A percentile compares a stretch with the other conserved stretches of the same genome.
Conservation (phyloP, 2,329 filamentous ascomycete species). For the Microdochium paspali region DNA sequence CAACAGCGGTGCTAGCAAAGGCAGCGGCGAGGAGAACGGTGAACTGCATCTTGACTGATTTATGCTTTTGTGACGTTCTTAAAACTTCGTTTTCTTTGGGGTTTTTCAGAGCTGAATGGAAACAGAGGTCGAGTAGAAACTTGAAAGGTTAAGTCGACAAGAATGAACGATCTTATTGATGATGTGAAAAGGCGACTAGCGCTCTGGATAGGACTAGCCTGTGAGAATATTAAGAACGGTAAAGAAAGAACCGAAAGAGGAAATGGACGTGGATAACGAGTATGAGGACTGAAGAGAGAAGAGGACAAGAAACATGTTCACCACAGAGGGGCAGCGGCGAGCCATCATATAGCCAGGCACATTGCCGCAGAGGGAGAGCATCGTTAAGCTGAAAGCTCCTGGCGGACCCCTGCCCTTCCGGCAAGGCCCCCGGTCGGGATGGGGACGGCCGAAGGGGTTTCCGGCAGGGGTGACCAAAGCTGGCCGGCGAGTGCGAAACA, state of each 20-base stretch:
- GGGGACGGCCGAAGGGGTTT: not conserved
- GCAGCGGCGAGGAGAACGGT: not conserved
- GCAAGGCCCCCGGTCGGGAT: not conserved
- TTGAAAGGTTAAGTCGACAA: not conserved
- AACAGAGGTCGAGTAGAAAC: not conserved
- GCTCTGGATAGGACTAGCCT: constrained; percentile 1
- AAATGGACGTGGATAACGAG: not conserved
- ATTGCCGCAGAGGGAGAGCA: not conserved
- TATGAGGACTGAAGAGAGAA: not conserved
- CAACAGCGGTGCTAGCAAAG: constrained; percentile 18
- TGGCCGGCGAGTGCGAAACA: not conserved
- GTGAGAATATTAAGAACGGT: not conserved
- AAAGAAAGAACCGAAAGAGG: constrained; percentile 1
- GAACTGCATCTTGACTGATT: not conserved
- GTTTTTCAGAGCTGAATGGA: not conserved
- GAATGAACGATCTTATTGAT: not conserved
- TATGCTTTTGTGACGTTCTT: not conserved
- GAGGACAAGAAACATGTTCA: not conserved
- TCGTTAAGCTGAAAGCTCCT: not conserved
- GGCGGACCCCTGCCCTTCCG: not conserved
- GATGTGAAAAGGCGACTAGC: not conserved
- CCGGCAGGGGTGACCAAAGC: not conserved
- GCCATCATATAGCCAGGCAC: not conserved
- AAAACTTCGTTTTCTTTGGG: not conserved
- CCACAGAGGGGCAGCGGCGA: not conserved